Conservation (phyloP, 352 stramenopile genomes). For the Phytophthora crassamura region DNA sequence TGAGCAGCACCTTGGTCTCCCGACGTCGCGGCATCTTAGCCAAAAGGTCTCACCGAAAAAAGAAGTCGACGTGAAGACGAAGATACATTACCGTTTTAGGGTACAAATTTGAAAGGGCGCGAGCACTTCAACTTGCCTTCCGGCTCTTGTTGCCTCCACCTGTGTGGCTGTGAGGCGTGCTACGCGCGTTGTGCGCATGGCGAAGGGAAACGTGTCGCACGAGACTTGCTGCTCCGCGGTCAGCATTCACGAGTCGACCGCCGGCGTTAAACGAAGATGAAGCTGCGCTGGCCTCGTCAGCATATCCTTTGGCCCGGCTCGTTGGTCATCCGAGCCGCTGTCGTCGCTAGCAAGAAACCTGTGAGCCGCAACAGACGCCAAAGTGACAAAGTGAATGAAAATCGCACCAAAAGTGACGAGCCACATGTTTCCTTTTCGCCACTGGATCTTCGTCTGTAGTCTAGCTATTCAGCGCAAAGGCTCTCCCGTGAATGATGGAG, state of each 20-base stretch:
- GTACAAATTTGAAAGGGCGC: constrained; percentile 25
- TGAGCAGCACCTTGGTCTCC: constrained; percentile 46
- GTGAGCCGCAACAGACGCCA: too few species aligned
- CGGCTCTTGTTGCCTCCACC: neutral
- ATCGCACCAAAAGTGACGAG: neutral
- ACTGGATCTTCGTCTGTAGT: constrained; percentile 19
- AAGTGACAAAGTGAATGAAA: neutral
- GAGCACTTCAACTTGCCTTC: constrained; percentile 38
- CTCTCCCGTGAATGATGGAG: too few species aligned
- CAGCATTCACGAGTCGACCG: neutral
- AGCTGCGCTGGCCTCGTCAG: constrained; percentile 26
- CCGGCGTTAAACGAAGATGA: neutral
- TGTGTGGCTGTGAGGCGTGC: neutral
- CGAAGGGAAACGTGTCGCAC: constrained; percentile 34
- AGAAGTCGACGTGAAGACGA: neutral
- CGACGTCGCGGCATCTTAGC: constrained; percentile 39
- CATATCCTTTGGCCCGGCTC: neutral
- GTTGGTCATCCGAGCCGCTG: constrained; percentile 7
- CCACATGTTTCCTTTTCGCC: constrained; percentile 13
- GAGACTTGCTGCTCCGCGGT: neutral
- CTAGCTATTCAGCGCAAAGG: too few species aligned
- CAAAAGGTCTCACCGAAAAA: constrained; percentile 17
- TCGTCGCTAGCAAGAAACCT: too few species aligned
- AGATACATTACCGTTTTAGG: constrained; percentile 7
- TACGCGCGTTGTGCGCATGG: neutral